phyloP scores from a whole-genome alignment of 75 land plant genomes.

The Cupressus sempervirens region DNA sequence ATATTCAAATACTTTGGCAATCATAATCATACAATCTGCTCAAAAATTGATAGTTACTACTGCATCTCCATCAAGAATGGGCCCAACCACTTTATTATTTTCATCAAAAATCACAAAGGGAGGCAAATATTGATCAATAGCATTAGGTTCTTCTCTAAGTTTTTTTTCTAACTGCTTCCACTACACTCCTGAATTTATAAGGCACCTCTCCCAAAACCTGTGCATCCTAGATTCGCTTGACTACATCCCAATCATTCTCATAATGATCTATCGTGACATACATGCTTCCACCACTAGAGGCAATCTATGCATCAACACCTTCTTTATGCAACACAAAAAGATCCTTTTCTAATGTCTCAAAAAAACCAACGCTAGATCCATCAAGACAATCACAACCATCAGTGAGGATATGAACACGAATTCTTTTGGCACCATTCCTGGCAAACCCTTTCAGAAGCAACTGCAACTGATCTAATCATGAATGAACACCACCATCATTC shows the following conservation, averaged over 20 bases:
- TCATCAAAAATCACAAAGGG: constrained; percentile 96
- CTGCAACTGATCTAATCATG: constrained; percentile 88
- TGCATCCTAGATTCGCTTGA: constrained; percentile 99
- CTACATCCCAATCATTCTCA: constrained; percentile 99
- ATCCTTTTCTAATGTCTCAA: constrained; percentile 79
- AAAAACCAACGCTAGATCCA: constrained; percentile 83
- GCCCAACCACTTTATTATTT: constrained; percentile 79
- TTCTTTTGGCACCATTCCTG: constrained; percentile 83
- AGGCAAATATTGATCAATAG: constrained; percentile 85
- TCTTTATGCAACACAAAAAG: constrained; percentile 54
- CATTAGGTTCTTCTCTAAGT: constrained; percentile 59
- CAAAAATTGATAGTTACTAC: constrained; percentile 95
- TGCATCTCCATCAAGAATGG: constrained; percentile 95
- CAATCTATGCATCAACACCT: constrained; percentile 90
- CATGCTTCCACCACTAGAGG: constrained; percentile 99
- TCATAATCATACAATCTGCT: constrained; percentile 97
- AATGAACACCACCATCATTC: constrained; percentile 99
- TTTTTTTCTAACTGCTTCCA: constrained; percentile 91
- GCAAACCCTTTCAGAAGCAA: constrained; percentile 77
- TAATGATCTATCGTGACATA: constrained; percentile 98
- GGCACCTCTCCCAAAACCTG: constrained; percentile 99
- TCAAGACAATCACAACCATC: constrained; percentile 98
- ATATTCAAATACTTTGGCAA: constrained; percentile 90
- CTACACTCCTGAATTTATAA: constrained; percentile 66
- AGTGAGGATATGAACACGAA: constrained; percentile 87